Evolutionary conservation across 2,329 filamentous ascomycete genomes (phyloP), one percentile per base, ranked within the genome.

Genomic region (Venturia asperata): DNA sequence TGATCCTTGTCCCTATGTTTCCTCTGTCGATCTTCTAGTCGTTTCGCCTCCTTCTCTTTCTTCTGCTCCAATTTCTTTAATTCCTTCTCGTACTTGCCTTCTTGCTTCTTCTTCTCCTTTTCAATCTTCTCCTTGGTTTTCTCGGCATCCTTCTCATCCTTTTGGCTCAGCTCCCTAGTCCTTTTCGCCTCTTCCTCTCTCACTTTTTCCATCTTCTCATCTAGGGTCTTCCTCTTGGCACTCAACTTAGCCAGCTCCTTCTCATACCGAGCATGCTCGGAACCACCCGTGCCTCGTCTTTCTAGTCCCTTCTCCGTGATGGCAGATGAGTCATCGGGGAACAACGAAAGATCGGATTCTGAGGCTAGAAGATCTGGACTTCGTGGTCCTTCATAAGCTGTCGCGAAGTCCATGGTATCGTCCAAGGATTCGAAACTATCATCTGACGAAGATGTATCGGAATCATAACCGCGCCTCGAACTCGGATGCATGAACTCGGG

Each of bases 1-100:
- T 81, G 79, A 45, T 77, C 77, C 67, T 78, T 78, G 65, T 85
- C 76, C 30, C 72, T 73, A 65, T 81, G 79, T 64, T 79, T 77
- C 68, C 79, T 76, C 15, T 75, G 71, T 64, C 73, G 73, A 61
- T 70, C 68, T 65, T 76, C 75, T 0, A 82, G 81, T 74, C 87
- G 88, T 69, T 78, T 79, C 67, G 85, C 79, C 70, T 91, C 88
- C 66, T 81, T 82, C 66, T 80, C 78, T 61, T 84, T 83, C 76
- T 85, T 85, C 68, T 85, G 82, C 68, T 90, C 84, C 1, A 89
- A 76, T 74, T 87, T 88, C 67, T 78, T 77, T 58, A 89, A 77
- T 70, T 91, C 87, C 15, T 81, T 81, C 68, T 82, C 81, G 69
- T 87, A 86, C 69, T 86, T 87, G 60, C 86, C 86, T 69, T 88